These are phyloP conservation scores for Eimeria necatrix DNA, from an alignment of 169 alveolate species.

Conservation along the genomic window DNA sequence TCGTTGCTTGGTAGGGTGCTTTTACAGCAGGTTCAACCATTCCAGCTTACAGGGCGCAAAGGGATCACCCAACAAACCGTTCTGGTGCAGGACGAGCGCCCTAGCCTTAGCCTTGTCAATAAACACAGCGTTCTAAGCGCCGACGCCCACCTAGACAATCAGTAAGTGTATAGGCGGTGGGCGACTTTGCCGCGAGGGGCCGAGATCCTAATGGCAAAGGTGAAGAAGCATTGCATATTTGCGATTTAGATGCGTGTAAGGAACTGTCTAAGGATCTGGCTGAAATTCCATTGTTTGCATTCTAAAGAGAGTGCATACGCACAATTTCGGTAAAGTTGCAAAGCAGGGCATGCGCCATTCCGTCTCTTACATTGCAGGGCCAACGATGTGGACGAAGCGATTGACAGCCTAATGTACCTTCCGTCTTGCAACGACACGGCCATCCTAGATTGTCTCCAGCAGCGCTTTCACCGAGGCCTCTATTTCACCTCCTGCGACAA, in stretches of 20 bases:
- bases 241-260: too few species aligned
- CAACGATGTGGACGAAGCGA: conserved; percentile 3
- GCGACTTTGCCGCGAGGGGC: too few species aligned
- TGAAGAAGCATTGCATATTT: too few species aligned
- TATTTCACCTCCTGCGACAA: conserved; percentile 71
- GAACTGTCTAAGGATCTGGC: too few species aligned
- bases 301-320: too few species aligned
- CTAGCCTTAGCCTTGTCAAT: conserved; percentile 1
- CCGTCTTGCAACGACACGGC: conserved; percentile 70
- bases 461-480: conserved; percentile 50
- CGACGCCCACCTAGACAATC: neutral
- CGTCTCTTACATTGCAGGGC: conserved; percentile 22
- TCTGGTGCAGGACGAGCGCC: conserved; percentile 43
- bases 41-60: conserved; percentile 12
- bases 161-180: neutral
- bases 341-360: too few species aligned
- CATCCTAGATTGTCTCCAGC: conserved; percentile 63
- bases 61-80: conserved; percentile 6
- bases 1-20: conserved; percentile 19
- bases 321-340: too few species aligned
- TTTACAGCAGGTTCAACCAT: conserved; percentile 26
- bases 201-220: too few species aligned
- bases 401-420: conserved; percentile 66
- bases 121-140: neutral
- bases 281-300: too few species aligned